Base-by-base conservation (phyloP, 225 moss, liverwort and hornwort genomes). In the Marchantia paleacea region DNA sequence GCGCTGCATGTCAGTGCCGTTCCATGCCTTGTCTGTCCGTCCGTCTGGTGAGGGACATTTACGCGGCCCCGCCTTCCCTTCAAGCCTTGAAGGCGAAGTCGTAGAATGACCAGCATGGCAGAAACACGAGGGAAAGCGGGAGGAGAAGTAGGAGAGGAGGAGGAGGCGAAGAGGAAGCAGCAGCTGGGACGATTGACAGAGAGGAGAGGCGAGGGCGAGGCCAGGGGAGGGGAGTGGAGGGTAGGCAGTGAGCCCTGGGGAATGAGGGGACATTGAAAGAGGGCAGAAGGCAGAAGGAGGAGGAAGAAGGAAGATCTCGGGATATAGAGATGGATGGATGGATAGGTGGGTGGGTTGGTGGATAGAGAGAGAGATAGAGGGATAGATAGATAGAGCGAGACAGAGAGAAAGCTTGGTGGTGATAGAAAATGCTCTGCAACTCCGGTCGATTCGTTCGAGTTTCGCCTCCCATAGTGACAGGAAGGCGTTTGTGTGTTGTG, bases 71-170 rank as follows among this genome's bases (percentile, higher is more conserved):
- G 57, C 14, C 57, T 13, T 12, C 57, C 19, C 13, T 28, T 30
- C 31, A 30, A 12, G 69, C 14, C 18, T 51, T 51, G 11, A 52
- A 73, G 73, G 30, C 73, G 50, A n/a, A 73, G 73, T 52, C 73
- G 73, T 19, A 52, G 29, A 18, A 20, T 22, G 73, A 9, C 24
- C 50, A 22, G 26, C 75, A 39, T 28, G 75, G 30, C 57, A 58
- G 75, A 55, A 75, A 75, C 57, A 55, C 55, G 57, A 55, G 55
- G 75, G 24, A 55, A 75, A 55, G 26, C 4, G 57, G 57, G 75
- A 48, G 72, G 72, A 53, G 58, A 26, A 28, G 66, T 19, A 28
- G 18, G 30, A 39, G 10, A 57, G 1, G 58, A 66, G 66, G 10
- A 39, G 39, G 39, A 73, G 1, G 22, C 52, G 28, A 73, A n/a